Base-by-base conservation (phyloP, 139 green algal species). In the Auxenochlorella pyrenoidosa region DNA sequence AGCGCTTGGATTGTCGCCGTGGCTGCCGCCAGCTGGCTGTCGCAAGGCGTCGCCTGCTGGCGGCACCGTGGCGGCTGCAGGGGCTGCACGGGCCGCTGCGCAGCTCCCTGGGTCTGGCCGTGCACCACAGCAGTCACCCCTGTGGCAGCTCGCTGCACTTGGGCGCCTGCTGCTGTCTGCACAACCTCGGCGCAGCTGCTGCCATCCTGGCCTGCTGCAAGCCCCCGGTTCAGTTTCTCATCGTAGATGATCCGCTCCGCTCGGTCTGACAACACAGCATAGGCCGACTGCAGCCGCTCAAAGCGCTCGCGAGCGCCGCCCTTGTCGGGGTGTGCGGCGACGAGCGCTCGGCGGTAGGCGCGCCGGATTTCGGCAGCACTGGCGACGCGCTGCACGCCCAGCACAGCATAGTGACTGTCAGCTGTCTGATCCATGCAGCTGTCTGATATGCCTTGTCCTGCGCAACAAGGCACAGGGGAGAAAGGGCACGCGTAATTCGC, bases 301-400 rank as follows among this genome's bases (percentile, higher is more conserved):
- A 90, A 90, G 8, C 19, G 36, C 18, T 81, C 83, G 18, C 41
- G 28, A 51, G n/a, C 26, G 82, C 87, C 87, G 40, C 87, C 87
- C 54, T 90, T 90, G 75, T 90, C 87, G 19, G 87, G 87, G 58
- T 90, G 87, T 5, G 72, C 82, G 13, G 51, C 36, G 19, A 88
- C 72, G 19, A 90, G n/a, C 28, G 70, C 63, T 47, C 70, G 75
- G 38, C 59, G 75, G 87, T 90, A 90, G 21, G 87, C 87, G 30
- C 65, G 26, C 26, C 82, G 68, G 24, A 90, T 38, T 16, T 90
- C 70, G 0, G 43, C 51, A 3, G 47, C 34, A 2, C 28, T 88
- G 18, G 87, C 87, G 32, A 16, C 41, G 21, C 47, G 22, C 30
- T 63, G 21, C 18, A 90, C 18, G 12, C 82, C 87, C 36, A 90